A percentile compares a stretch with the other conserved stretches of the same genome.
These are phyloP conservation scores for Pezicula rhizophila DNA, from an alignment of 2,329 filamentous ascomycete genomes.

Conservation along the genomic window DNA sequence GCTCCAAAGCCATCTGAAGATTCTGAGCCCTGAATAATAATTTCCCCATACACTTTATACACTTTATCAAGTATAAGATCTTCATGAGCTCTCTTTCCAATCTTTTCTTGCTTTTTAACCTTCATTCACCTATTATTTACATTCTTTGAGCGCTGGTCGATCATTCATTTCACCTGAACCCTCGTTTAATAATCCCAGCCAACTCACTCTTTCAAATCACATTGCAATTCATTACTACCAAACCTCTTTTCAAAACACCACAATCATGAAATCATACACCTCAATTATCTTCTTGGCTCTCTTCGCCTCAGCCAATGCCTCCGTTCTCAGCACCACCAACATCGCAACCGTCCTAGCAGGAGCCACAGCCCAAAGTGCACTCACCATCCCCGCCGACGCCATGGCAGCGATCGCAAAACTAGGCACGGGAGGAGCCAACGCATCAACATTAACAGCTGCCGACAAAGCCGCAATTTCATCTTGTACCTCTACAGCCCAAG, in stretches of 20 bases:
- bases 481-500: slow-evolving; percentile 10
- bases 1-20: background rate
- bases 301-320: slow-evolving; percentile 10
- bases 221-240: slow-evolving; percentile 6
- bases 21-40: background rate
- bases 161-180: slow-evolving; percentile 4
- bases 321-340: slow-evolving; percentile 14
- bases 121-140: slow-evolving; percentile 1
- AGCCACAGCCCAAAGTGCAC: slow-evolving; percentile 7
- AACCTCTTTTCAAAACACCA: background rate
- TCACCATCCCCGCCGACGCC: slow-evolving; percentile 15
- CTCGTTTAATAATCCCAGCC: background rate
- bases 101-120: background rate
- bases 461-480: slow-evolving; percentile 13
- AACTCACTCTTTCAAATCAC: background rate
- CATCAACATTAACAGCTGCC: slow-evolving; percentile 8
- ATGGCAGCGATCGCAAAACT: slow-evolving; percentile 19
- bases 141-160: slow-evolving; percentile 12
- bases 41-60: background rate
- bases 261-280: slow-evolving; percentile 9
- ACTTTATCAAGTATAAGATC: slow-evolving; percentile 7
- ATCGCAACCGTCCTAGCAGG: slow-evolving; percentile 16
- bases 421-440: slow-evolving; percentile 15
- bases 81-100: background rate
- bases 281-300: slow-evolving; percentile 7